A percentile compares a stretch with the other conserved stretches of the same genome.
Evolutionary conservation across 1,284 basidiomycete genomes (phyloP).

Genomic region (Ustilago hordei): DNA sequence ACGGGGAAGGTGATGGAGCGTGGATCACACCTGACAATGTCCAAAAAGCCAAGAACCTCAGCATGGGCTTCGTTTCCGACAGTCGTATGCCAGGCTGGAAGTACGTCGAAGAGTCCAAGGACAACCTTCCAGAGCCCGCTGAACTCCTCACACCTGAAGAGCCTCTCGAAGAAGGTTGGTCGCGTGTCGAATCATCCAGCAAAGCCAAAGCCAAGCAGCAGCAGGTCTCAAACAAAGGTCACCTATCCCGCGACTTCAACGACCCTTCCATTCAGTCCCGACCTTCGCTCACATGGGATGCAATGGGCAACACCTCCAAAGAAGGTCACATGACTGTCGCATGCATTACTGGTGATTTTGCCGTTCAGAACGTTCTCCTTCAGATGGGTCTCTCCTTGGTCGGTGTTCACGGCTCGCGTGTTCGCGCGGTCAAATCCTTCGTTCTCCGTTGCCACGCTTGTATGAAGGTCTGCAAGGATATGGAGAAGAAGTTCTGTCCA

Average conservation of each 20-base stretch:
- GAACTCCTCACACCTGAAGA: conserved; percentile 36
- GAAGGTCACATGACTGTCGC: conserved; percentile 70
- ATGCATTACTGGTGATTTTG: conserved; percentile 92
- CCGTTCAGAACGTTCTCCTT: conserved; percentile 96
- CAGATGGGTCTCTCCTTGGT: conserved; percentile 94
- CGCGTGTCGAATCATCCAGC: conserved; percentile 40
- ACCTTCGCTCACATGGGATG: conserved; percentile 37
- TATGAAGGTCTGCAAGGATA: conserved; percentile 98
- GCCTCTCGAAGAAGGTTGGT: conserved; percentile 49
- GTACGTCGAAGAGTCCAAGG: conserved; percentile 34
- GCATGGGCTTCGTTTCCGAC: conserved; percentile 75
- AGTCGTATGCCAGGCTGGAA: conserved; percentile 47
- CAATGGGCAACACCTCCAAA: conserved; percentile 72
- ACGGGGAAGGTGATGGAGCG: conserved; percentile 72
- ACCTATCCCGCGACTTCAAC: conserved; percentile 71
- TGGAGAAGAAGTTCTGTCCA: conserved; percentile 94
- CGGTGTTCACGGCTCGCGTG: conserved; percentile 89
- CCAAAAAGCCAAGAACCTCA: conserved; percentile 85
- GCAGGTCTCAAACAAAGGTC: conserved; percentile 68
- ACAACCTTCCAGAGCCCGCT: conserved; percentile 25
- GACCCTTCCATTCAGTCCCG: conserved; percentile 47
- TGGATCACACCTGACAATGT: conserved; percentile 98
- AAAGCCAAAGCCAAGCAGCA: conserved; percentile 27
- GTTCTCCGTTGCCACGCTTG: conserved; percentile 97
- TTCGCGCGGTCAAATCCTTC: conserved; percentile 93